Base-by-base conservation (phyloP, 139 green algal species). In the Picocystis salinarum region DNA sequence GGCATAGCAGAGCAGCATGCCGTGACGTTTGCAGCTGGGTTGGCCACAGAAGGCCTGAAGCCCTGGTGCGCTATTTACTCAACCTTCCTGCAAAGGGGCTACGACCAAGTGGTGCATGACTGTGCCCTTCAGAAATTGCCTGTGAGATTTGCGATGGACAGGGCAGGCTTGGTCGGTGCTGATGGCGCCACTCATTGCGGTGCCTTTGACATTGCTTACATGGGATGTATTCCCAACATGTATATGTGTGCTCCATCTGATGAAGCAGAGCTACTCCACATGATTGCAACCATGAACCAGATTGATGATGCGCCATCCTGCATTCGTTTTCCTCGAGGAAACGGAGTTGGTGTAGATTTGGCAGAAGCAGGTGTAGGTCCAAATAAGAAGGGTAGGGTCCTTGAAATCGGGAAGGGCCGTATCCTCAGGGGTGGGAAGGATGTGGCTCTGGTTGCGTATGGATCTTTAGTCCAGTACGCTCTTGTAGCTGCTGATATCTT, bases 1-100 rank as follows among this genome's bases (percentile, higher is more conserved):
- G 89, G 89, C 56, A 99, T 99, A 51, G 88, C 88, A 2, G 89
- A 99, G 69, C 89, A 99, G 76, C 85, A 96, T 54, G 70, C 78
- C 6, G 81, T 95, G 2, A 94, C 83, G 2, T 95, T 96, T 70
- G 77, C 83, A 0, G 83, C 85, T 2, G 89, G 89, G 1, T 55
- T 99, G 52, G 89, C 88, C 2, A 75, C 53, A 42, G 89, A 99
- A 61, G 89, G 89, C 28, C 62, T 97, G 26, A 67, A 77, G 15
- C 89, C 89, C 34, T 85, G 95, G 48, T 77, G 61, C 45, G 77
- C 88, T 44, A 93, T 99, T 59, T 99, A 99, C 64, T 93, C 80
- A 2, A 80, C 76, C 23, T 99, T 99, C 76, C 55, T 99, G 67
- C 89, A 99, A 69, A 67, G 88, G 27, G 89, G 72, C 7, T 96